Conservation (phyloP, 2,329 filamentous ascomycete genomes). For the Fusarium hostae region DNA sequence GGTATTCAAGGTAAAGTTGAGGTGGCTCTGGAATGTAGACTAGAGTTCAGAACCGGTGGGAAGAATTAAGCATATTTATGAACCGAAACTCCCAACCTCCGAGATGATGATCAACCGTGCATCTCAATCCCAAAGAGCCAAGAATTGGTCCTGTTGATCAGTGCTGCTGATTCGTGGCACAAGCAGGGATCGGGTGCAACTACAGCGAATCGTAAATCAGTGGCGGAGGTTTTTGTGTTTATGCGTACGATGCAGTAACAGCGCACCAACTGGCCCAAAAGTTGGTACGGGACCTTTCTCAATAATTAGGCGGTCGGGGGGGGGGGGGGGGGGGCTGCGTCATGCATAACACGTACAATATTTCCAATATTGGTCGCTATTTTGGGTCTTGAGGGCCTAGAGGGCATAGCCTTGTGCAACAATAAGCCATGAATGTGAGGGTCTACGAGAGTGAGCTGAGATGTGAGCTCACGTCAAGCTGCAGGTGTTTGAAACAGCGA, state of each 20-base stretch:
- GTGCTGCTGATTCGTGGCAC: conserved; percentile 15
- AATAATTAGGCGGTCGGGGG: not conserved
- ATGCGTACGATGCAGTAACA: conserved; percentile 25
- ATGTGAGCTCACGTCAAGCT: not conserved
- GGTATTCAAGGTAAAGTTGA: not conserved
- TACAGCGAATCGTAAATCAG: conserved; percentile 19
- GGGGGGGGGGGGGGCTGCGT: not conserved
- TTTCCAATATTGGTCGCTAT: not conserved
- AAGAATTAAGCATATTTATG: conserved; percentile 20
- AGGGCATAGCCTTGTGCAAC: conserved; percentile 1
- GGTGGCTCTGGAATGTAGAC: not conserved
- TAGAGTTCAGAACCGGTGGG: not conserved
- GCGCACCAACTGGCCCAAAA: conserved; percentile 8
- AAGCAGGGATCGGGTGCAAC: conserved; percentile 3
- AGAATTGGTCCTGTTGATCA: conserved; percentile 15
- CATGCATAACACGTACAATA: not conserved
- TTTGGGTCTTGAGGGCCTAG: not conserved
- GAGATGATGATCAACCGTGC: conserved; percentile 23
- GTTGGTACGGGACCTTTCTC: not conserved
- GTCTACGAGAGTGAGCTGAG: not conserved
- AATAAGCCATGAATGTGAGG: not conserved
- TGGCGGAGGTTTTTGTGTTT: conserved; percentile 26
- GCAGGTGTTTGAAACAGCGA: conserved; percentile 6
- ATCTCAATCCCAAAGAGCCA: conserved; percentile 4
- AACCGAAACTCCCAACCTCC: conserved; percentile 12